Percentiles rank a stretch among this genome's conserved stretches.
Evolutionary conservation across 768 basidiomycete genomes (phyloP).

Genomic region (Lactarius deliciosus): DNA sequence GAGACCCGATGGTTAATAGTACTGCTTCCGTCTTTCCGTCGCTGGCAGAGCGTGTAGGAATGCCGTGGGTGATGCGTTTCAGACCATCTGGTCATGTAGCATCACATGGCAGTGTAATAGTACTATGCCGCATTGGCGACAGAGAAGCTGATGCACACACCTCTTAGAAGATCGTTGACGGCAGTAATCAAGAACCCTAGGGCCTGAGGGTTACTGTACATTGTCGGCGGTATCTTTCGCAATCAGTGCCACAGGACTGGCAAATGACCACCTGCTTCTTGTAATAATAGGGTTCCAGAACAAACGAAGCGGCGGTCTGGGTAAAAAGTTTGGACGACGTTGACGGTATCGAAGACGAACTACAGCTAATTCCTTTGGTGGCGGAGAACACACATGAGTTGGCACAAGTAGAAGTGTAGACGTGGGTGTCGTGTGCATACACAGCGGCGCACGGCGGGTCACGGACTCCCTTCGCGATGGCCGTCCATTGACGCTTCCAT

Average conservation of each 20-base stretch:
- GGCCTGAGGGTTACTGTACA: neutral
- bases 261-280: neutral
- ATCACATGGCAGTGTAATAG: neutral
- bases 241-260: slow-evolving; percentile 1
- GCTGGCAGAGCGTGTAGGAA: neutral
- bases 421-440: neutral
- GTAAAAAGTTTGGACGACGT: neutral
- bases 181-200: neutral
- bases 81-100: neutral
- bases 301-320: neutral
- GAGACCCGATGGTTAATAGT: neutral
- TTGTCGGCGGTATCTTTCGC: neutral
- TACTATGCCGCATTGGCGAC: neutral
- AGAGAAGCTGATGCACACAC: slow-evolving; percentile 1
- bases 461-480: neutral
- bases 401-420: neutral
- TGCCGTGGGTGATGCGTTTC: neutral
- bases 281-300: neutral
- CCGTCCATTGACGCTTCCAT: neutral
- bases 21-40: neutral
- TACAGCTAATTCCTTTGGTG: neutral
- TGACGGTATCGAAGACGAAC: neutral
- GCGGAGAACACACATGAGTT: neutral
- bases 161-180: neutral
- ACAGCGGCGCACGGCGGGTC: neutral